A percentile compares a stretch with the other conserved stretches of the same genome.
Conservation (phyloP, 2,329 filamentous ascomycete species). For the Monosporascus sp. region DNA sequence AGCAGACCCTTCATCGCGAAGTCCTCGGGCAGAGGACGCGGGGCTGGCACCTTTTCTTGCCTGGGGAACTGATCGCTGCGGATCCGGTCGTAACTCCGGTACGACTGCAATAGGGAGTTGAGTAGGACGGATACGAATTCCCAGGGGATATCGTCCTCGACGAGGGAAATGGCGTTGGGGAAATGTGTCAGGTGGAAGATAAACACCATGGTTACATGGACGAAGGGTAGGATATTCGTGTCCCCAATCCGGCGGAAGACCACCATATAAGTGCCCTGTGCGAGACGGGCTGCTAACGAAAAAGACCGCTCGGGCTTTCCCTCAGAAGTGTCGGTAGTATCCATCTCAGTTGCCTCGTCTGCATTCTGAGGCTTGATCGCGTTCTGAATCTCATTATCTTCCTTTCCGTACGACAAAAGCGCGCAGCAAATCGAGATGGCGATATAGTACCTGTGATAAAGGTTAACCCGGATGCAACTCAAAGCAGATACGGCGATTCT, state of each 20-base stretch:
- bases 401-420: slow-evolving; percentile 47
- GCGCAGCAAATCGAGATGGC: slow-evolving; percentile 51
- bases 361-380: slow-evolving; percentile 26
- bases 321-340: slow-evolving; percentile 14
- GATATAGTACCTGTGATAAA: slow-evolving; percentile 43
- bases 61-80: slow-evolving; percentile 42
- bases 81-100: slow-evolving; percentile 29
- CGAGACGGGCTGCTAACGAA: slow-evolving; percentile 19
- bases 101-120: slow-evolving; percentile 31
- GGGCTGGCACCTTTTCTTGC: slow-evolving; percentile 35
- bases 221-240: slow-evolving; percentile 54
- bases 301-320: slow-evolving; percentile 10
- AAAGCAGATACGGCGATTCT: background rate
- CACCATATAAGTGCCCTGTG: slow-evolving; percentile 24
- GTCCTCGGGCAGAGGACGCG: slow-evolving; percentile 62
- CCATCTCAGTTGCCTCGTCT: slow-evolving; percentile 22
- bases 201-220: slow-evolving; percentile 60
- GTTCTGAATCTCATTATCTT: slow-evolving; percentile 42
- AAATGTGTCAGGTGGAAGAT: slow-evolving; percentile 40
- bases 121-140: slow-evolving; percentile 36
- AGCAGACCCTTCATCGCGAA: slow-evolving; percentile 60
- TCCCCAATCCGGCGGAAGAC: slow-evolving; percentile 50
- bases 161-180: slow-evolving; percentile 35
- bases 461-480: slow-evolving; percentile 8
- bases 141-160: slow-evolving; percentile 50